Conservation (phyloP, 345 rosid genomes). For the Gynandropsis gynandra region DNA sequence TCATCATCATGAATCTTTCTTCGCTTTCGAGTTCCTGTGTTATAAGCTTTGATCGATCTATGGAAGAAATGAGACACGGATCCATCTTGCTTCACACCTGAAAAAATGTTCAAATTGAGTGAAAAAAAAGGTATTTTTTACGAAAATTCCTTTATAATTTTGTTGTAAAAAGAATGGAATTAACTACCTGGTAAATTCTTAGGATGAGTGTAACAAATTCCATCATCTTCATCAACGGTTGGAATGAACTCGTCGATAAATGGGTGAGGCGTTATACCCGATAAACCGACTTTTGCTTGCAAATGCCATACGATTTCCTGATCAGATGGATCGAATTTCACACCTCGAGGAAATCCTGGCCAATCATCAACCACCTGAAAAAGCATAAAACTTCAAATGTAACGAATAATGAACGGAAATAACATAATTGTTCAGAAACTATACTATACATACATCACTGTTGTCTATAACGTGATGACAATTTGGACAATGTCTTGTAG, state of each 20-base stretch:
- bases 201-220: slow-evolving; percentile 98
- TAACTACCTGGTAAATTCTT: slow-evolving; percentile 73
- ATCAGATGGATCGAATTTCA: slow-evolving; percentile 93
- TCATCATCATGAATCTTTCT: slow-evolving; percentile 79
- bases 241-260: slow-evolving; percentile 79
- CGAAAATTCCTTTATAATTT: not conserved
- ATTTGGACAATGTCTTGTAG: slow-evolving; percentile 71
- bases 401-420: not conserved
- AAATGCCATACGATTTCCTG: slow-evolving; percentile 89
- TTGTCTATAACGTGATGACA: slow-evolving; percentile 75
- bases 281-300: slow-evolving; percentile 53
- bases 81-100: slow-evolving; percentile 87
- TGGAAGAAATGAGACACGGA: slow-evolving; percentile 74
- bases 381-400: not conserved
- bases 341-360: slow-evolving; percentile 95
- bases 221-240: slow-evolving; percentile 71
- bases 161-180: slow-evolving; percentile 4
- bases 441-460: slow-evolving; percentile 51
- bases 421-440: not conserved
- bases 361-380: slow-evolving; percentile 66
- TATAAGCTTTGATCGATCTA: slow-evolving; percentile 82
- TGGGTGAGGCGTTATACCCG: slow-evolving; percentile 50
- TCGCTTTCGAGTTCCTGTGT: slow-evolving; percentile 86
- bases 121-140: slow-evolving; percentile 6
- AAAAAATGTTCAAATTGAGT: slow-evolving; percentile 1